A percentile compares a stretch with the other conserved stretches of the same genome.
phyloP scores from a whole-genome alignment of 23 red algal genomes.

The Agarophyton chilense region DNA sequence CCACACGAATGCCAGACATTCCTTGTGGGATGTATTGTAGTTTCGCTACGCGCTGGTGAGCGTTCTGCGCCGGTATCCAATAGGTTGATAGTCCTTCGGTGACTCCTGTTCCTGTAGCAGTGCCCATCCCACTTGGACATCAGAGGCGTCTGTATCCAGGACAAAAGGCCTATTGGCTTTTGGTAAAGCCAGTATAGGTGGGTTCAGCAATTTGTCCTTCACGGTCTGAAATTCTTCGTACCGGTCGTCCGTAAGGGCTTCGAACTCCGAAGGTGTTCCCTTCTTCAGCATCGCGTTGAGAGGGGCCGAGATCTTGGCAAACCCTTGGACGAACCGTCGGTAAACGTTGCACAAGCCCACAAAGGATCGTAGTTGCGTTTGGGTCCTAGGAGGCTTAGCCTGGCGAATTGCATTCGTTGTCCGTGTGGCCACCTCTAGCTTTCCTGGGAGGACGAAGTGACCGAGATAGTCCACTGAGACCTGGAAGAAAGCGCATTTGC shows the following conservation, averaged over 20 bases:
- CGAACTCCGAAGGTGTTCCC: background rate
- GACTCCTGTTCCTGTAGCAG: conserved; percentile 6
- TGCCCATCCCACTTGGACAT: background rate
- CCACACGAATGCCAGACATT: conserved; percentile 43
- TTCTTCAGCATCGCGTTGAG: conserved; percentile 26
- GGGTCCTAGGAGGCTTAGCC: background rate
- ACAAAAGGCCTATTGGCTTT: background rate
- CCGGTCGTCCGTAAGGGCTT: background rate
- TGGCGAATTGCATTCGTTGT: background rate
- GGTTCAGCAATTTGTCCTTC: too few species aligned
- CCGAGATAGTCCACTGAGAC: conserved; percentile 19
- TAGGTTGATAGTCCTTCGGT: background rate
- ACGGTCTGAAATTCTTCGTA: too few species aligned
- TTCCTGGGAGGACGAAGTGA: conserved; percentile 39
- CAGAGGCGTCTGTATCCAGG: conserved; percentile 29
- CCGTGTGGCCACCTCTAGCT: conserved; percentile 11
- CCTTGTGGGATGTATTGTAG: conserved; percentile 32
- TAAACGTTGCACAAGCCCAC: conserved; percentile 45
- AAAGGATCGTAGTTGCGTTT: conserved; percentile 21
- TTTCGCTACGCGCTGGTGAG: background rate
- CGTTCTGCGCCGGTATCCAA: background rate
- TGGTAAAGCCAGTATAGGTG: background rate
- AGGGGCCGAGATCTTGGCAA: conserved; percentile 20
- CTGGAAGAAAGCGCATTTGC: conserved; percentile 43
- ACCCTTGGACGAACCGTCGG: conserved; percentile 34